A percentile compares a stretch with the other conserved stretches of the same genome.
Evolutionary conservation across 1,284 basidiomycete species (phyloP).

Genomic region (Bjerkandera adusta): DNA sequence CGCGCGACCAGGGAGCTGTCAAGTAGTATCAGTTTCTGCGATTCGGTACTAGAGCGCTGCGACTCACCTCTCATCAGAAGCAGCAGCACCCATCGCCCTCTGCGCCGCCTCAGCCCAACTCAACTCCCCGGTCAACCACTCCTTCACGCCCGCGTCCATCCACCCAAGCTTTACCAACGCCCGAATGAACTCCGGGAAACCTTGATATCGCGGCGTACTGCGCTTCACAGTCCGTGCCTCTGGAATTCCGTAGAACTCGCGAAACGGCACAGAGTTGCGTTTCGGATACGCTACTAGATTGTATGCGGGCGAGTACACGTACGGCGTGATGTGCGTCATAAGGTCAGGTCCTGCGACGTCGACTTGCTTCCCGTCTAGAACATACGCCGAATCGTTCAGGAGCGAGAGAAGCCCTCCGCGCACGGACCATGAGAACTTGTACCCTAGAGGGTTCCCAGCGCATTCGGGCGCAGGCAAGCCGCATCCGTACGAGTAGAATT

Average conservation of each 20-base stretch:
- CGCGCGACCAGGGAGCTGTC: slow-evolving; percentile 61
- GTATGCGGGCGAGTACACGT: slow-evolving; percentile 94
- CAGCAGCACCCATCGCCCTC: slow-evolving; percentile 71
- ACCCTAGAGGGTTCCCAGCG: slow-evolving; percentile 93
- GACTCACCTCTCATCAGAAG: slow-evolving; percentile 67
- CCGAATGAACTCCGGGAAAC: slow-evolving; percentile 95
- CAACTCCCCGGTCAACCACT: slow-evolving; percentile 84
- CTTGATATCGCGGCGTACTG: slow-evolving; percentile 94
- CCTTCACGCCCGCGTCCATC: slow-evolving; percentile 76
- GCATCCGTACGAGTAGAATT: slow-evolving; percentile 96
- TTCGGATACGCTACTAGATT: slow-evolving; percentile 98
- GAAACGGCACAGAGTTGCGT: slow-evolving; percentile 91
- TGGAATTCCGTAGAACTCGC: slow-evolving; percentile 84
- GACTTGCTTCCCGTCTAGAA: slow-evolving; percentile 63
- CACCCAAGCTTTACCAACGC: slow-evolving; percentile 88
- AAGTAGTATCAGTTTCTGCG: slow-evolving; percentile 34
- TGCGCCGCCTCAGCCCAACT: slow-evolving; percentile 85
- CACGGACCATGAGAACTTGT: slow-evolving; percentile 99
- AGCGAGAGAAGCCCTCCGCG: slow-evolving; percentile 95
- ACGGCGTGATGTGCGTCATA: slow-evolving; percentile 88
- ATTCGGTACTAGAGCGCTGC: too few species aligned
- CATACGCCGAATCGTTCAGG: slow-evolving; percentile 86
- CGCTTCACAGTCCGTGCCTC: slow-evolving; percentile 93
- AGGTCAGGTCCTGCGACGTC: slow-evolving; percentile 71
- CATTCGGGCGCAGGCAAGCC: slow-evolving; percentile 91